These are phyloP conservation scores for Globisporangium solare DNA, from an alignment of 352 stramenopile species.

Conservation along the genomic window DNA sequence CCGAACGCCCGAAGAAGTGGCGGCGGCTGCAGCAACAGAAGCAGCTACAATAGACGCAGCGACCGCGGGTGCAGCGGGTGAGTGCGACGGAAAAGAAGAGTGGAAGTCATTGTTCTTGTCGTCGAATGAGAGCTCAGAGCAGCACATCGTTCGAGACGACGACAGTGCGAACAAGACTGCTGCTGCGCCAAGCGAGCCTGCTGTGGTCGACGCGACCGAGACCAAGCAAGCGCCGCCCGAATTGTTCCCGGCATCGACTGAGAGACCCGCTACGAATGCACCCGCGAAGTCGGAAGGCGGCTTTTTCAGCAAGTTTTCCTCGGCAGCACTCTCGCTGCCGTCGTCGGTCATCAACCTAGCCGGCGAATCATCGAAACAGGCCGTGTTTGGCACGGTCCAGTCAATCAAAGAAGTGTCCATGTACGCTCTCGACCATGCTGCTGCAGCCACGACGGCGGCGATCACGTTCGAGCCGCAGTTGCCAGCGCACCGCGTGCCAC, in stretches of 20 bases:
- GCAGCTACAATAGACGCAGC: slow-evolving; percentile 17
- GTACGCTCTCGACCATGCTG: slow-evolving; percentile 64
- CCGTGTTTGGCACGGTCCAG: slow-evolving; percentile 61
- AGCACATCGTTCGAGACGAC: too few species aligned
- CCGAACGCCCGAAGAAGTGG: slow-evolving; percentile 23
- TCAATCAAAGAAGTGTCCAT: slow-evolving; percentile 76
- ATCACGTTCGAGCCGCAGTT: slow-evolving; percentile 50
- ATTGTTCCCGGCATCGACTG: slow-evolving; percentile 8
- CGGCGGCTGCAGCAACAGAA: slow-evolving; percentile 10
- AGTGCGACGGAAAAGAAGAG: slow-evolving; percentile 9
- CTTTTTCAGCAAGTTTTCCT: slow-evolving; percentile 65
- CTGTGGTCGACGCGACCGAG: slow-evolving; percentile 1
- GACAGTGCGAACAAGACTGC: too few species aligned
- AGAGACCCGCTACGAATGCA: not conserved
- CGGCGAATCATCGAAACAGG: slow-evolving; percentile 57
- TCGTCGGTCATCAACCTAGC: slow-evolving; percentile 60
- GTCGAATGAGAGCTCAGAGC: too few species aligned
- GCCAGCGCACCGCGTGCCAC: slow-evolving; percentile 14
- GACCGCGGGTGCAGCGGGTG: not conserved
- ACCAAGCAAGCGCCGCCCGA: not conserved
- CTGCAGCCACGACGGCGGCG: slow-evolving; percentile 54
- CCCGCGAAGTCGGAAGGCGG: slow-evolving; percentile 23
- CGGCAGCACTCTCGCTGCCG: slow-evolving; percentile 51
- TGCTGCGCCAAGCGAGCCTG: slow-evolving; percentile 2
- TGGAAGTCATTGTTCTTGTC: slow-evolving; percentile 37